Base-by-base conservation (phyloP, 441 rosid species). In the Euphorbia schlechtendalii region DNA sequence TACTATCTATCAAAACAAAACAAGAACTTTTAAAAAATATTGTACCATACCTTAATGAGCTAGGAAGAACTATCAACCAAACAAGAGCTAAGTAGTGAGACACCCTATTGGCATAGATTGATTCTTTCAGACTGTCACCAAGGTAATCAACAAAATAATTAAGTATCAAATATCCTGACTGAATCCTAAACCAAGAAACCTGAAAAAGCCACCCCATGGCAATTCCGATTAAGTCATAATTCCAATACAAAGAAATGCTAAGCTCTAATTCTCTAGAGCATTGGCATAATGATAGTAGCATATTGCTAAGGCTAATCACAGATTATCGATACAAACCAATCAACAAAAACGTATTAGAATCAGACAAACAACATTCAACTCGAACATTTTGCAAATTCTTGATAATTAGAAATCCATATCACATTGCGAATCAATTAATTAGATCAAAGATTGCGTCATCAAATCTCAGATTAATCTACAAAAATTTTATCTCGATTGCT, bases 401-500 rank as follows among this genome's bases (percentile, higher is more conserved):
- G 24, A 28, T 22, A 28, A 52, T 8, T 22, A 25, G 8, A 55
- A 55, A 40, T 55, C 41, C 69, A 52, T 51, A 36, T 52, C 21
- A 64, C 67, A 52, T 18, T 52, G 27, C 49, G 11, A 52, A 64
- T 55, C 48, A 65, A 36, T 40, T 41, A 65, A 55, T 65, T 9
- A 41, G 54, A 61, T 46, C 64, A 24, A 43, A 61, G 54, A 61
- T 61, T 12, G 46, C 60, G 52, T 22, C 34, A 22, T 22, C 49
- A 22, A 64, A 64, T 53, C 69, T n/a, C 32, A 55, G 68, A 45
- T 15, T 66, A 56, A 66, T 66, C 69, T 66, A 66, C 69, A 66
- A 66, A 66, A 66, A 1, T 17, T 55, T 32, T 43, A 25, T 21
- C n/a, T 15, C 14, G 52, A 51, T 52, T 18, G 20, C 20, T 18